Conservation (phyloP, 148 eudicot genomes). For the Nepenthes mirabilis region DNA sequence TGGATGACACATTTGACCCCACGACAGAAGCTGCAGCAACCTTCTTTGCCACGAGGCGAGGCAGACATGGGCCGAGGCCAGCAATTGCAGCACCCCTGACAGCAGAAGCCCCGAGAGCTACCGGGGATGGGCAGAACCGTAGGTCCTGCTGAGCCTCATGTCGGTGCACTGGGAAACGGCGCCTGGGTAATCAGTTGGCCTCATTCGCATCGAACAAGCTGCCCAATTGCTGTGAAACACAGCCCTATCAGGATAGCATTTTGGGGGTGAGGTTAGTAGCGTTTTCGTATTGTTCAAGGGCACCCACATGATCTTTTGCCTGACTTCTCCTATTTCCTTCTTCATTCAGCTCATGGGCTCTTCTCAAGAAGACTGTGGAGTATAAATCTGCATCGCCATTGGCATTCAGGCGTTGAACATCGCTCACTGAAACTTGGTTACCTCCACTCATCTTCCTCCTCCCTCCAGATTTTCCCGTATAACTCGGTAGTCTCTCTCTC, state of each 20-base stretch:
- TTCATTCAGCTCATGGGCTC: conserved; percentile 92
- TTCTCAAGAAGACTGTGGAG: conserved; percentile 53
- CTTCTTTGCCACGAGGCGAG: conserved; percentile 77
- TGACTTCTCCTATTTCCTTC: conserved; percentile 78
- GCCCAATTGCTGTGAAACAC: conserved; percentile 93
- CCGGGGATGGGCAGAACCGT: conserved; percentile 83
- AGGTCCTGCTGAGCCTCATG: conserved; percentile 76
- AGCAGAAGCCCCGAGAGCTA: conserved; percentile 94
- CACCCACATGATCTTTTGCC: conserved; percentile 61
- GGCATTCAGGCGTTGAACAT: conserved; percentile 12
- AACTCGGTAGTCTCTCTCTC: neutral
- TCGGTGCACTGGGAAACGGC: conserved; percentile 75
- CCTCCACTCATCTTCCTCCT: conserved; percentile 62
- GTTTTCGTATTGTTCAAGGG: conserved; percentile 72
- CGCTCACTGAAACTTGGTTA: conserved; percentile 10
- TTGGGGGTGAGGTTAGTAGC: conserved; percentile 81
- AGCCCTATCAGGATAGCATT: conserved; percentile 69
- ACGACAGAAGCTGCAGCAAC: conserved; percentile 11
- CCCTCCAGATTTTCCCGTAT: conserved; percentile 92
- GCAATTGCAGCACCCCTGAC: conserved; percentile 75
- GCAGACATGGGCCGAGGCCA: conserved; percentile 88
- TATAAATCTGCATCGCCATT: conserved; percentile 48
- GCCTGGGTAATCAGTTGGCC: conserved; percentile 67
- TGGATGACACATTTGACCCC: conserved; percentile 16
- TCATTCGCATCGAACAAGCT: conserved; percentile 97